Percentiles rank a stretch among this genome's conserved stretches.
Evolutionary conservation across 257 asterid species (phyloP).

Genomic region (Solanum boliviense): DNA sequence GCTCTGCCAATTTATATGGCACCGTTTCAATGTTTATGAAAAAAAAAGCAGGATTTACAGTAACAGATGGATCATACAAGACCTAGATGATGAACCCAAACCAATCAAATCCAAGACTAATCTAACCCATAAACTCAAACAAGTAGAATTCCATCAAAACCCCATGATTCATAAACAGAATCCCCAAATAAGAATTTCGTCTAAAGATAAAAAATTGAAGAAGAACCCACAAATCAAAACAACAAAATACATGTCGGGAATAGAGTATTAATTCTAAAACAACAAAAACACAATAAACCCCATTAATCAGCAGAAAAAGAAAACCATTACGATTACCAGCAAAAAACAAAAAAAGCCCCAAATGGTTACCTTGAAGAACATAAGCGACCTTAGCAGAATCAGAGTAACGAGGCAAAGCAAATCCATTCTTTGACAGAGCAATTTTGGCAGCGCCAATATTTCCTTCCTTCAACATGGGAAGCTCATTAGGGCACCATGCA

Average conservation of each 20-base stretch:
- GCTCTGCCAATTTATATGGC: too few species aligned
- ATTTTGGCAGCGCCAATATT: slow-evolving; percentile 70
- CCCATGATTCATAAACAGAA: not conserved
- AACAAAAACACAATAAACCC: not conserved
- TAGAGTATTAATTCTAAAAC: too few species aligned
- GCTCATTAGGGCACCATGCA: slow-evolving; percentile 65
- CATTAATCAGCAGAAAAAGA: not conserved
- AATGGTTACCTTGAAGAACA: slow-evolving; percentile 53
- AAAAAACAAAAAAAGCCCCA: not conserved
- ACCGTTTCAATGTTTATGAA: not conserved
- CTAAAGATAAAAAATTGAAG: not conserved
- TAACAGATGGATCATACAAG: not conserved
- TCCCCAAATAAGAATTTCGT: not conserved
- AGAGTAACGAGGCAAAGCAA: slow-evolving; percentile 54
- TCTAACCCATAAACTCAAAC: not conserved
- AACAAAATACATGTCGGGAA: not conserved
- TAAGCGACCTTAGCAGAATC: slow-evolving; percentile 66
- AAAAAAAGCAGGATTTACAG: not conserved
- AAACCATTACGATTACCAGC: too few species aligned
- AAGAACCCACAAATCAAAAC: not conserved
- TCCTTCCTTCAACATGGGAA: slow-evolving; percentile 43
- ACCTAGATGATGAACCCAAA: not conserved
- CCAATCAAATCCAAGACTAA: not conserved
- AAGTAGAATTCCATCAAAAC: not conserved
- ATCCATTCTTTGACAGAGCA: slow-evolving; percentile 41